phyloP scores from a whole-genome alignment of 2,329 filamentous ascomycete genomes.

The Nakataea oryzae region DNA sequence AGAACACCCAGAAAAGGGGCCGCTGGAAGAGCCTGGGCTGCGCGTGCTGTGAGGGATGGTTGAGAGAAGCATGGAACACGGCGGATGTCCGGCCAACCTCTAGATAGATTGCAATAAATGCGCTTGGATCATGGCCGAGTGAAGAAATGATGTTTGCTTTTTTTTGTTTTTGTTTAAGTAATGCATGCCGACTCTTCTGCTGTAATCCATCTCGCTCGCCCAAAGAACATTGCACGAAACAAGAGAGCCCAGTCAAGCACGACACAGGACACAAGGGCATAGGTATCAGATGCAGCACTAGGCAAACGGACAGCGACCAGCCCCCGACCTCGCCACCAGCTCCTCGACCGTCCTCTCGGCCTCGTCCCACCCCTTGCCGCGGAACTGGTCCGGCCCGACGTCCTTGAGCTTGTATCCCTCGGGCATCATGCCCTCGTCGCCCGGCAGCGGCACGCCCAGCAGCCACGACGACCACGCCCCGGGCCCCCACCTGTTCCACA shows the following conservation, averaged over 20 bases:
- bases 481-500: conserved; percentile 54
- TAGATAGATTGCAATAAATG: too few relatives aligned
- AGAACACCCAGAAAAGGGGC: background rate
- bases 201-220: too few relatives aligned
- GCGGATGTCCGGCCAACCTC: background rate
- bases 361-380: conserved; percentile 41
- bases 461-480: conserved; percentile 35
- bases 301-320: conserved; percentile 2
- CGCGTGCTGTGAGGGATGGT: background rate
- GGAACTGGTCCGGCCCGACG: conserved; percentile 47
- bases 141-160: too few relatives aligned
- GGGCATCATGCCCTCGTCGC: conserved; percentile 29
- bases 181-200: too few relatives aligned
- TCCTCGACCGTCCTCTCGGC: background rate
- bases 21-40: background rate
- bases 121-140: too few relatives aligned
- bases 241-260: too few relatives aligned
- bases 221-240: too few relatives aligned
- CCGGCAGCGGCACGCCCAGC: conserved; percentile 34
- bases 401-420: conserved; percentile 46
- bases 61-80: background rate
- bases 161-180: too few relatives aligned
- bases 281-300: too few relatives aligned
- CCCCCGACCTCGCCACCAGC: background rate
- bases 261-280: too few relatives aligned